Conservation (phyloP, 768 basidiomycete genomes). For the Phylloporus sp. region DNA sequence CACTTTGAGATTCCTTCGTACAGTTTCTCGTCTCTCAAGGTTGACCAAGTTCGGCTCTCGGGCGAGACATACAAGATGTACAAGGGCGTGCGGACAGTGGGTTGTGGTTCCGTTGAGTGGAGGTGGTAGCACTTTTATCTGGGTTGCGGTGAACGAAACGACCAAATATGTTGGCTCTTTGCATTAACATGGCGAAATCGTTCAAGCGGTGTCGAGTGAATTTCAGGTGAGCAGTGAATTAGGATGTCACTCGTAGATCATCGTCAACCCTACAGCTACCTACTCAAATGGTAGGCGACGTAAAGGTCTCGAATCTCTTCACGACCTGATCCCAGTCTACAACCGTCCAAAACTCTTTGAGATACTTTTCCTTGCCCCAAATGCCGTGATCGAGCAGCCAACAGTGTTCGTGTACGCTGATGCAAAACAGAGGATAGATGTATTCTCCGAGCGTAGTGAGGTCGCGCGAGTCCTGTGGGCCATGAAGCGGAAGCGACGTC, state of each 20-base stretch:
- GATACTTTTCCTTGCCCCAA: constrained; percentile 87
- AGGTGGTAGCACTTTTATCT: constrained; percentile 23
- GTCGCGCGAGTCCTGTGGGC: constrained; percentile 22
- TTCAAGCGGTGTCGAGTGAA: constrained; percentile 11
- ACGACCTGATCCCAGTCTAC: constrained; percentile 71
- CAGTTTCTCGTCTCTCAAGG: constrained; percentile 76
- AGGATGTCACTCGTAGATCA: constrained; percentile 11
- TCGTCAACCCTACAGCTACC: not conserved
- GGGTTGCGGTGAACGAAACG: not conserved
- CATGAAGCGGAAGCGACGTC: not conserved
- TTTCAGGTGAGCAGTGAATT: constrained; percentile 23
- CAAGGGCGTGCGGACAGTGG: constrained; percentile 76
- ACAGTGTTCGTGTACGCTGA: constrained; percentile 80
- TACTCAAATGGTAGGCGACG: constrained; percentile 7
- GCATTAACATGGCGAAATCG: not conserved
- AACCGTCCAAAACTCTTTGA: constrained; percentile 79
- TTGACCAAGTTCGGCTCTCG: constrained; percentile 78
- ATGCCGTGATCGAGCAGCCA: constrained; percentile 89
- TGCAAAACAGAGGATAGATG: constrained; percentile 72
- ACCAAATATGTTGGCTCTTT: not conserved
- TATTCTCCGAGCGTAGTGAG: constrained; percentile 42
- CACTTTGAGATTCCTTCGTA: constrained; percentile 66
- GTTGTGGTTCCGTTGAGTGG: constrained; percentile 31
- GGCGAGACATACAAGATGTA: constrained; percentile 87
- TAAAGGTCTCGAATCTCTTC: constrained; percentile 27